phyloP scores from a whole-genome alignment of 2,329 filamentous ascomycete species.

The Aureobasidium leucospermi region DNA sequence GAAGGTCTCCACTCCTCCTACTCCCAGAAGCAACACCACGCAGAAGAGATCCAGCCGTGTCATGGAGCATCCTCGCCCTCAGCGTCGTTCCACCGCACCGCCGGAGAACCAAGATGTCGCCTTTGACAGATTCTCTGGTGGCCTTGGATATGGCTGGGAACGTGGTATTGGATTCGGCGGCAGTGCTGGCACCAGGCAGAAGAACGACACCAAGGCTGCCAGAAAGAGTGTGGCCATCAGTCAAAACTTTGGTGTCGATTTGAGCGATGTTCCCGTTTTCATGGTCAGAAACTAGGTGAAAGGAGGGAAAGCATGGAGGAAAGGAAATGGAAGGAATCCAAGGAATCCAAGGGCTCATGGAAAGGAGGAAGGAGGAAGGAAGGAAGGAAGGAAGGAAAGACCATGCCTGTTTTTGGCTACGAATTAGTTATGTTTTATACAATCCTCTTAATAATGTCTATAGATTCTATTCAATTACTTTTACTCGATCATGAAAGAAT shows the following conservation, averaged over 20 bases:
- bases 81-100: not conserved
- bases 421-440: not conserved
- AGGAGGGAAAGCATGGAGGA: not conserved
- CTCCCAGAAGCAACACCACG: not conserved
- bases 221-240: slow-evolving; percentile 29
- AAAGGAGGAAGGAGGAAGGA: not conserved
- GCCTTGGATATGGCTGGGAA: slow-evolving; percentile 31
- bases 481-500: too few species aligned
- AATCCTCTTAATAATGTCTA: not conserved
- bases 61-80: not conserved
- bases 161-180: slow-evolving; percentile 27
- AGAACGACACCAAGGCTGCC: slow-evolving; percentile 19
- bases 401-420: not conserved
- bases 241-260: slow-evolving; percentile 30
- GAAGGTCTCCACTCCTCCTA: not conserved
- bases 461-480: not conserved
- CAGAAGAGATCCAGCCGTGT: slow-evolving; percentile 15
- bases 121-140: slow-evolving; percentile 30
- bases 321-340: not conserved
- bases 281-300: slow-evolving; percentile 19
- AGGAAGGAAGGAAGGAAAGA: not conserved
- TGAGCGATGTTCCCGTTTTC: slow-evolving; percentile 35
- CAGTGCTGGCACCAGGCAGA: slow-evolving; percentile 29
- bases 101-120: slow-evolving; percentile 15
- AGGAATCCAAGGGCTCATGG: too few species aligned